Evolutionary conservation across 1,139 yeast genomes (phyloP).

Genomic region (Candida sojae): DNA sequence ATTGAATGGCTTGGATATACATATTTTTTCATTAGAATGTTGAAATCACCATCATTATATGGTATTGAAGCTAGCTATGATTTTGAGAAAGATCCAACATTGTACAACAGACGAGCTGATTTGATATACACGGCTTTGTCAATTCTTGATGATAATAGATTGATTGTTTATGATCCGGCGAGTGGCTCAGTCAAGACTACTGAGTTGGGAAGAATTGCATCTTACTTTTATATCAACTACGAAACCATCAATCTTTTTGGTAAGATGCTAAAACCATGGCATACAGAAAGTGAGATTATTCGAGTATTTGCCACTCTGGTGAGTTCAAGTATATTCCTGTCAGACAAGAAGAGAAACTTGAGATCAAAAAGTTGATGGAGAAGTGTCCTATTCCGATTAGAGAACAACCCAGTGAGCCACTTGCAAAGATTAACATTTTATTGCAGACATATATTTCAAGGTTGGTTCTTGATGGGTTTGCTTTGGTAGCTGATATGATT

Average conservation of each 20-base stretch:
- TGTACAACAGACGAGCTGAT: constrained; percentile 55
- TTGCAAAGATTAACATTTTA: constrained; percentile 77
- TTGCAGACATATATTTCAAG: constrained; percentile 84
- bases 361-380: constrained; percentile 67
- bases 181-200: constrained; percentile 56
- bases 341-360: constrained; percentile 84
- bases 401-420: constrained; percentile 69
- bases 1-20: constrained; percentile 79
- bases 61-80: constrained; percentile 71
- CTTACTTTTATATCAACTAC: constrained; percentile 81
- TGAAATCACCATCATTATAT: constrained; percentile 69
- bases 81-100: constrained; percentile 38
- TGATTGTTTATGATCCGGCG: constrained; percentile 58
- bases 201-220: constrained; percentile 81
- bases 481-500: constrained; percentile 90
- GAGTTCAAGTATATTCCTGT: constrained; percentile 86
- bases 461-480: constrained; percentile 80
- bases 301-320: constrained; percentile 76
- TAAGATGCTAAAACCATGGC: constrained; percentile 61
- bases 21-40: constrained; percentile 81
- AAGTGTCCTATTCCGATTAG: constrained; percentile 85
- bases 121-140: constrained; percentile 76
- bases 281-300: constrained; percentile 72
- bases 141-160: constrained; percentile 52
- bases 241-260: constrained; percentile 69